A percentile compares a stretch with the other conserved stretches of the same genome.
Conservation (phyloP, 371 early-diverging fungal species). For the Mortierella sp. region DNA sequence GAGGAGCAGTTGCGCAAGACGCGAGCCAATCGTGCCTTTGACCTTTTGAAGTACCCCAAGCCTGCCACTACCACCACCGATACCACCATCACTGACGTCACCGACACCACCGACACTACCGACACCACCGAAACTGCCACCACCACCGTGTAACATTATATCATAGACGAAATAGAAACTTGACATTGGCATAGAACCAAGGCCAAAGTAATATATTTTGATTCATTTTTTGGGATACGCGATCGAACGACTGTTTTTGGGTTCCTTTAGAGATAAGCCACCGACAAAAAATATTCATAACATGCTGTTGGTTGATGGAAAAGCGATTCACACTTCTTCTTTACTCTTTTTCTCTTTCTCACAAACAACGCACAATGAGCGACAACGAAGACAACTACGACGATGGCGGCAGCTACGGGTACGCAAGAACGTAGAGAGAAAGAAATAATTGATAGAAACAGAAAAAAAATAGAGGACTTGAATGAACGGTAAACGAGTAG, state of each 20-base stretch:
- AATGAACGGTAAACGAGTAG: background rate
- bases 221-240: background rate
- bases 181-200: too few species aligned
- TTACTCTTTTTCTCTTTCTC: background rate
- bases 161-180: too few species aligned
- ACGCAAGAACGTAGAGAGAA: background rate
- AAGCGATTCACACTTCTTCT: background rate
- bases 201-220: too few species aligned
- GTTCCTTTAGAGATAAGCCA: slow-evolving; percentile 9
- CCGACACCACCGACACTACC: background rate
- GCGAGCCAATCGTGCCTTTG: slow-evolving; percentile 17
- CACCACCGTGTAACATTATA: too few species aligned
- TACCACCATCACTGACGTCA: background rate
- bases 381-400: slow-evolving; percentile 43
- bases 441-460: background rate
- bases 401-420: slow-evolving; percentile 39
- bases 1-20: slow-evolving; percentile 24
- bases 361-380: slow-evolving; percentile 29
- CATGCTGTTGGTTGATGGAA: background rate
- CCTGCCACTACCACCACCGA: background rate
- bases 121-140: too few species aligned
- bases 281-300: background rate
- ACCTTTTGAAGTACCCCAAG: slow-evolving; percentile 12
- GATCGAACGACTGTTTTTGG: slow-evolving; percentile 2
- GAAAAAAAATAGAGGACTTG: background rate